These are phyloP conservation scores for Garcia nutans DNA, from an alignment of 345 rosid species.

Conservation along the genomic window DNA sequence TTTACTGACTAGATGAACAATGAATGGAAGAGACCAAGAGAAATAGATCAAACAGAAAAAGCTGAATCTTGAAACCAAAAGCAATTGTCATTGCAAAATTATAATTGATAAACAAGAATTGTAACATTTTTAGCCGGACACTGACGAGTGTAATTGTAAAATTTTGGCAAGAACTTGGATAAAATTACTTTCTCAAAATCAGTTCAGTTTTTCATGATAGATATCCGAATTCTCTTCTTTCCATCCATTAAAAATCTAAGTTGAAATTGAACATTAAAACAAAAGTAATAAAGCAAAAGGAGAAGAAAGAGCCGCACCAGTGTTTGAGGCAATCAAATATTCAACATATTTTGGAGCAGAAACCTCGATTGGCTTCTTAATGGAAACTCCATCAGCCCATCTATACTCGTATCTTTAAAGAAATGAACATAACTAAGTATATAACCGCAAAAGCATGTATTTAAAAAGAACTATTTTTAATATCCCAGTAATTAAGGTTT, in stretches of 20 bases:
- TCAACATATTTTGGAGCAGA: slow-evolving; percentile 78
- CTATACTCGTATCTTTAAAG: slow-evolving; percentile 58
- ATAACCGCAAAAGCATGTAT: not conserved
- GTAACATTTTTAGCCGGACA: not conserved
- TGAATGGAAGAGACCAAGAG: not conserved
- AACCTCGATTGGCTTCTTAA: slow-evolving; percentile 73
- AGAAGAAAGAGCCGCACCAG: slow-evolving; percentile 38
- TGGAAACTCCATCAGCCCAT: slow-evolving; percentile 74
- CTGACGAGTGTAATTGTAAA: not conserved
- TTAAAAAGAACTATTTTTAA: not conserved
- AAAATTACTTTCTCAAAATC: not conserved
- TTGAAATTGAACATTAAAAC: slow-evolving; percentile 28
- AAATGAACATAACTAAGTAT: not conserved
- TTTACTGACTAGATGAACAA: too few species aligned
- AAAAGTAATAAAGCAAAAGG: slow-evolving; percentile 33
- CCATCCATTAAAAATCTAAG: slow-evolving; percentile 27
- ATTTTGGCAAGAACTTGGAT: not conserved
- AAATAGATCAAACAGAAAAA: not conserved
- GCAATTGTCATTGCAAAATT: too few species aligned
- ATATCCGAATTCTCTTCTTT: slow-evolving; percentile 34
- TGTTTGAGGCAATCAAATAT: slow-evolving; percentile 43
- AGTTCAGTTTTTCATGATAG: not conserved
- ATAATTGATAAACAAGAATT: not conserved
- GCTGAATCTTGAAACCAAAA: not conserved
- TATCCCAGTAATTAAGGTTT: too few species aligned